Evolutionary conservation across 2,329 filamentous ascomycete species (phyloP), one percentile per base, ranked within the genome.

Genomic region (Amylocarpus encephaloides): DNA sequence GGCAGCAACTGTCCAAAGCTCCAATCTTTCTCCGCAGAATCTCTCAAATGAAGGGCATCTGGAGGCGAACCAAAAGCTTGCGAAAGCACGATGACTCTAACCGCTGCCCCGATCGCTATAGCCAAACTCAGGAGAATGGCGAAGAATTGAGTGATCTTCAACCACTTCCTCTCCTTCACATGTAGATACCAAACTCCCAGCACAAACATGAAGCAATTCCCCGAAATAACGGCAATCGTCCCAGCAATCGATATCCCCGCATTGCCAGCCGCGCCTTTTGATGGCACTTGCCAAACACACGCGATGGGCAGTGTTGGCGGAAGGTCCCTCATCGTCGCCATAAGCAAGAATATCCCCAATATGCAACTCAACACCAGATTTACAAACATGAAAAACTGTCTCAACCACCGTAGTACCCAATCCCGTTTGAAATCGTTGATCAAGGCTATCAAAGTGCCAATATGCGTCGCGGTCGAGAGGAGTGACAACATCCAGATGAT

Each of bases 271-370:
- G 66, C 57, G 6, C 63, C 58, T 1, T 68, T 66, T 5, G 69
- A 66, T 13, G 66, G 65, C 0, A 73, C 62, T 33, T 73, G 59
- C 79, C 78, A 84, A 0, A 79, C 80, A 62, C 82, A 86, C 1
- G 71, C 74, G 45, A 86, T 77, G 0, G 82, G 80, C 30, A 85
- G 65, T 0, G 77, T 76, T 64, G 6, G 80, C 78, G 32, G 72
- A 76, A 3, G 78, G 67, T 97, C 73, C 68, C 85, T 63, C 92
- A 96, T 77, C 88, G 97, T 69, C 68, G 96, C 62, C 91, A 97
- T 67, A 89, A 98, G 73, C 90, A 97, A 62, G 91, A 98, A 74
- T 88, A 98, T 76, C 94, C 97, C 62, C 76, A 90, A 45, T 95
- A 95, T 65, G 46, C 75, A 76, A 5, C 76, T 79, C 12, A 86